Conservation (phyloP, 441 rosid genomes). For the Populus hybrid region DNA sequence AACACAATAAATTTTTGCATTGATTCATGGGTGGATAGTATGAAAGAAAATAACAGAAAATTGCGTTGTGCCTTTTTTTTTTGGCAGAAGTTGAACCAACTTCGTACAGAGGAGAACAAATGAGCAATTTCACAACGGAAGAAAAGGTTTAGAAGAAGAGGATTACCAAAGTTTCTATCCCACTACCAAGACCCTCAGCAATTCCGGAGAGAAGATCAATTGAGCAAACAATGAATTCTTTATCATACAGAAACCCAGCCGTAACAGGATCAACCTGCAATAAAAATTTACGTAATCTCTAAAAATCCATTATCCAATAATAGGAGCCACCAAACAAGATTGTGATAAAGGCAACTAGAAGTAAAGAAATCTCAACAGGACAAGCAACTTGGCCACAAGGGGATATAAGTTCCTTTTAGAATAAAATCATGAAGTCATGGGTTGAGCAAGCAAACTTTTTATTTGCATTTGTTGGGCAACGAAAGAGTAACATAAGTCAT, state of each 20-base stretch:
- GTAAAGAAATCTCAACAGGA: not conserved
- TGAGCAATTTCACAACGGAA: not conserved
- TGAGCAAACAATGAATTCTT: slow-evolving; percentile 87
- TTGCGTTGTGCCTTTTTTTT: not conserved
- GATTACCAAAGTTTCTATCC: slow-evolving; percentile 91
- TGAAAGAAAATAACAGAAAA: not conserved
- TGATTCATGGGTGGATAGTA: not conserved
- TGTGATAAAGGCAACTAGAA: not conserved
- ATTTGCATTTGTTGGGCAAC: not conserved
- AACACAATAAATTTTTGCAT: not conserved
- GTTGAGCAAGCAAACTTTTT: not conserved
- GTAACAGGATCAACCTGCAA: slow-evolving; percentile 75
- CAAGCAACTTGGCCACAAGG: not conserved
- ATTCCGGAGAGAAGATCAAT: slow-evolving; percentile 99
- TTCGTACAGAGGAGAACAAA: slow-evolving; percentile 9
- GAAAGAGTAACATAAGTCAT: not conserved
- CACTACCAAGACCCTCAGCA: slow-evolving; percentile 88
- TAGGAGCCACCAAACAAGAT: not conserved
- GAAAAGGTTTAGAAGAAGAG: slow-evolving; percentile 19
- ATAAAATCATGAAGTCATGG: not conserved
- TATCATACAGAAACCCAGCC: slow-evolving; percentile 81
- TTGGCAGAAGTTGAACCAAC: not conserved
- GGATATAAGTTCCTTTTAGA: not conserved
- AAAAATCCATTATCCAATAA: not conserved
- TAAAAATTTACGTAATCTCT: slow-evolving; percentile 14